Percentiles rank a stretch among this genome's conserved stretches.
phyloP scores from a whole-genome alignment of 306 rosid genomes.

The Echinosophora koreensis region DNA sequence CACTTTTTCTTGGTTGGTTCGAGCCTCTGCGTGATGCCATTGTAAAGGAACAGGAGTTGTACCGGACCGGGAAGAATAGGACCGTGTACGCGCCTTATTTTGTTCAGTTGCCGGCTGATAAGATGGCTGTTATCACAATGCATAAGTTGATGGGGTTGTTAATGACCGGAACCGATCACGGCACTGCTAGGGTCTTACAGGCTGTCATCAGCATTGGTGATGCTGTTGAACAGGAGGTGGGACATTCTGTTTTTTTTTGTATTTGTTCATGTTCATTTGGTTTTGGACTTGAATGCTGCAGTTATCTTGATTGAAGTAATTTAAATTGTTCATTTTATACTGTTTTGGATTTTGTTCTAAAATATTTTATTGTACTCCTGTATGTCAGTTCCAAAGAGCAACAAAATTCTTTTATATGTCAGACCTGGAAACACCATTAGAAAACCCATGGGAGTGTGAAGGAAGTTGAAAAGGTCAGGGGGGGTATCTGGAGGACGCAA shows the following conservation, averaged over 20 bases:
- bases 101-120: conserved; percentile 77
- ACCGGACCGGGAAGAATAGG: conserved; percentile 56
- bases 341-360: conserved; percentile 31
- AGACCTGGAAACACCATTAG: conserved; percentile 23
- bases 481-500: background rate
- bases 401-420: conserved; percentile 19
- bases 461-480: conserved; percentile 27
- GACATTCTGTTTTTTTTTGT: conserved; percentile 46
- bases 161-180: conserved; percentile 72
- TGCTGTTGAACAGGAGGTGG: conserved; percentile 93
- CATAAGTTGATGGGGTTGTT: conserved; percentile 87
- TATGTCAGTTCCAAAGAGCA: background rate
- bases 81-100: conserved; percentile 62
- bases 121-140: conserved; percentile 92
- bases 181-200: conserved; percentile 67
- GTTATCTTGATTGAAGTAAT: conserved; percentile 20
- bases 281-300: conserved; percentile 6
- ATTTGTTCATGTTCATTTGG: conserved; percentile 31
- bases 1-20: conserved; percentile 95
- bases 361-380: conserved; percentile 17
- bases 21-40: conserved; percentile 83
- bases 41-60: conserved; percentile 71
- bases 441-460: conserved; percentile 21
- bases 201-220: conserved; percentile 80
- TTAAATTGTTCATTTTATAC: conserved; percentile 6